These are phyloP conservation scores for Skeletonema menzelii DNA, from an alignment of 108 stramenopile genomes.

Conservation along the genomic window DNA sequence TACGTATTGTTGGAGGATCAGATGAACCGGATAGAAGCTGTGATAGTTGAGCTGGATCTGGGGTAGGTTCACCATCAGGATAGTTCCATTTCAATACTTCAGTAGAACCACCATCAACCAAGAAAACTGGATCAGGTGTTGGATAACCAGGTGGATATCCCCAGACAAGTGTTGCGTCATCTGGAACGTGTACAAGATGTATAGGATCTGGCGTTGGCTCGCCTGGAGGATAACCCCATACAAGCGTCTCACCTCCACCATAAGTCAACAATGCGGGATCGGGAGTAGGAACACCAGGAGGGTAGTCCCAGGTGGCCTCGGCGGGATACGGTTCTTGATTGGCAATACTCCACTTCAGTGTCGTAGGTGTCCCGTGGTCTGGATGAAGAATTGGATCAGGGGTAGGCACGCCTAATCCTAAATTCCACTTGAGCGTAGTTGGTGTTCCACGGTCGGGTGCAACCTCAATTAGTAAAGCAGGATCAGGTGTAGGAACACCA, in stretches of 20 bases:
- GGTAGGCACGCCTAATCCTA: conserved; percentile 9
- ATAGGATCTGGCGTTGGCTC: conserved; percentile 45
- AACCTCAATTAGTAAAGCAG: conserved; percentile 10
- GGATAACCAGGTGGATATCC: neutral
- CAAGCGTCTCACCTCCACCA: neutral
- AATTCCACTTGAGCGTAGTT: conserved; percentile 26
- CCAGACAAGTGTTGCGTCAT: neutral
- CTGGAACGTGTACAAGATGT: conserved; percentile 7
- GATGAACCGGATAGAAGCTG: neutral
- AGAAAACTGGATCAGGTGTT: neutral
- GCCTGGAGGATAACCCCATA: conserved; percentile 24
- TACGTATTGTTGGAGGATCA: conserved; percentile 10
- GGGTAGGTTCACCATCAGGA: neutral
- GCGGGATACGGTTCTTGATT: conserved; percentile 21
- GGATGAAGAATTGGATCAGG: conserved; percentile 14
- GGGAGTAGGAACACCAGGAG: neutral
- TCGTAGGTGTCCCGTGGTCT: conserved; percentile 5
- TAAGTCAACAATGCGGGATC: conserved; percentile 4
- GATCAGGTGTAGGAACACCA: conserved; percentile 26
- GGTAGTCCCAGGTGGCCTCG: conserved; percentile 13
- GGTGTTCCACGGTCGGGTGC: conserved; percentile 7
- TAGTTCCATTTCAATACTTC: neutral
- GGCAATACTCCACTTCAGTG: conserved; percentile 20
- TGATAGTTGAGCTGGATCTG: conserved; percentile 2
- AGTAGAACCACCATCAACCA: neutral